Evolutionary conservation across 2,329 filamentous ascomycete genomes (phyloP).

Genomic region (Penicillium griseofulvum): DNA sequence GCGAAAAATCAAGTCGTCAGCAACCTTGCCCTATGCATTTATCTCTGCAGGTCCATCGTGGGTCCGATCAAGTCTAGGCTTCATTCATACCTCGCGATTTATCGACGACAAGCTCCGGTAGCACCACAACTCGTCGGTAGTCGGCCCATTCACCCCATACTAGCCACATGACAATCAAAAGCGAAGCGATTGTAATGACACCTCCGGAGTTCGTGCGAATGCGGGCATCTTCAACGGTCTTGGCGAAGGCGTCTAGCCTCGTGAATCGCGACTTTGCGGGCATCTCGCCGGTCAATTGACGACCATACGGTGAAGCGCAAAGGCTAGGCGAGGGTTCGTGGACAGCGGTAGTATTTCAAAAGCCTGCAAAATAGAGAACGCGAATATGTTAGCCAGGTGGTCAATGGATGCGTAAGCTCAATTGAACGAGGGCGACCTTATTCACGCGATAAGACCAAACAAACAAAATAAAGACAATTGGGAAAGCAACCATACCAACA

Average conservation of each 20-base stretch:
- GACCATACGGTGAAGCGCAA: constrained; percentile 26
- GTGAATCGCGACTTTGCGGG: constrained; percentile 90
- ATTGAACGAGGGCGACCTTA: background rate
- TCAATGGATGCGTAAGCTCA: constrained; percentile 16
- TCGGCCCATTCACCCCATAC: constrained; percentile 95
- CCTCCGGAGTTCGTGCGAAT: constrained; percentile 94
- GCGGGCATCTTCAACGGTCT: constrained; percentile 97
- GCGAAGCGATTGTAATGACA: constrained; percentile 86
- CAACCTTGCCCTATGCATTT: background rate
- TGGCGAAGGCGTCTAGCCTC: constrained; percentile 96
- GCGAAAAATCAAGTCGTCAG: constrained; percentile 20
- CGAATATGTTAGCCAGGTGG: constrained; percentile 15
- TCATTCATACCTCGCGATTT: constrained; percentile 75
- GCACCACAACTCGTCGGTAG: constrained; percentile 79
- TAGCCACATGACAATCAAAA: constrained; percentile 84
- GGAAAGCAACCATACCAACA: background rate
- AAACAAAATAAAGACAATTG: background rate
- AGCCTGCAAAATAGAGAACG: constrained; percentile 10
- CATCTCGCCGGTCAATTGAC: constrained; percentile 56
- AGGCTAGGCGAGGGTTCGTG: background rate
- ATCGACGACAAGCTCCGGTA: constrained; percentile 92
- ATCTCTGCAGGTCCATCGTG: background rate
- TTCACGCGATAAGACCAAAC: background rate
- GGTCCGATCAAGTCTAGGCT: background rate
- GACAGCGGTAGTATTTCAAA: constrained; percentile 3